These are phyloP conservation scores for Dictyostelium discoideum DNA, from an alignment of 78 protist species.

Conservation along the genomic window DNA sequence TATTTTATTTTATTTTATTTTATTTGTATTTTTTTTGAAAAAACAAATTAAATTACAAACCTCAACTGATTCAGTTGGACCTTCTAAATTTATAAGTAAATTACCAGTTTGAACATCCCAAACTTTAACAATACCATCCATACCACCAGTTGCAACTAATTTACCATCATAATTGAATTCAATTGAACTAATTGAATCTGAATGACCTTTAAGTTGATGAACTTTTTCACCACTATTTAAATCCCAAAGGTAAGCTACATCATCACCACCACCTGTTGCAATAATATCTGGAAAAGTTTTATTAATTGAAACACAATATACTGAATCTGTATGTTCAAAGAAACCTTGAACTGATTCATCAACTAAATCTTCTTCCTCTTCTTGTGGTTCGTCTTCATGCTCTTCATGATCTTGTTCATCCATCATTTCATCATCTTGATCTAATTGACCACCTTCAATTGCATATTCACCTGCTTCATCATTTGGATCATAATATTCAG, in stretches of 20 bases:
- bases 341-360: conserved; percentile 82
- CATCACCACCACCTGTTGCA: conserved; percentile 85
- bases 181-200: conserved; percentile 63
- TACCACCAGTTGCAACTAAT: conserved; percentile 86
- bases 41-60: background rate
- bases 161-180: conserved; percentile 80
- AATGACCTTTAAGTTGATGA: conserved; percentile 75
- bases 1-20: no score
- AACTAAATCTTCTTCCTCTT: conserved; percentile 52
- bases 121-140: conserved; percentile 69
- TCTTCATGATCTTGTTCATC: conserved; percentile 13
- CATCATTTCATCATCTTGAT: conserved; percentile 29
- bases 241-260: conserved; percentile 79
- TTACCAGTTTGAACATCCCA: conserved; percentile 83
- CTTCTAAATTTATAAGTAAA: conserved; percentile 60
- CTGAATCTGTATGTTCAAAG: conserved; percentile 79
- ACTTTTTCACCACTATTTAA: conserved; percentile 36
- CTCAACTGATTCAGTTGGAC: conserved; percentile 75
- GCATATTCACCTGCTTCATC: background rate
- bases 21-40: no score
- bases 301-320: conserved; percentile 45
- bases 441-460: conserved; percentile 10
- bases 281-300: background rate
- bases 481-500: conserved; percentile 15
- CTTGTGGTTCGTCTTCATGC: background rate